phyloP scores from a whole-genome alignment of 2,329 filamentous ascomycete genomes.

The Zasmidium cellare region DNA sequence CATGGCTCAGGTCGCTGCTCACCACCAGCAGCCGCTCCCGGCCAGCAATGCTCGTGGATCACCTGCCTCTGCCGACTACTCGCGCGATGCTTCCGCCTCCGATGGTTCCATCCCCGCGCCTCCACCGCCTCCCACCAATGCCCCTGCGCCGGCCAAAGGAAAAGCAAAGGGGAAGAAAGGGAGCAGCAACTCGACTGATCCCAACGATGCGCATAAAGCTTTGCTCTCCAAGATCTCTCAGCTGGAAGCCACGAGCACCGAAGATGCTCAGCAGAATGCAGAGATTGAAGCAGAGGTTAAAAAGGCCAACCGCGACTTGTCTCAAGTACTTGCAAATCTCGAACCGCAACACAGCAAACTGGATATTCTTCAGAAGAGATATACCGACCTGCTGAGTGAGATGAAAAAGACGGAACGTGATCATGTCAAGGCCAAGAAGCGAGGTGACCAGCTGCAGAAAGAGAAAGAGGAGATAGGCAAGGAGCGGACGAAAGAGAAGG shows the following conservation, averaged over 20 bases:
- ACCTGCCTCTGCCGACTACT: conserved; percentile 32
- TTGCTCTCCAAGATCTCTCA: conserved; percentile 93
- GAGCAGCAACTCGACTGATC: conserved; percentile 70
- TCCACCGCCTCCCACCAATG: conserved; percentile 42
- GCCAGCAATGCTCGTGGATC: conserved; percentile 28
- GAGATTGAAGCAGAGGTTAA: conserved; percentile 97
- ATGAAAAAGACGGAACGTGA: conserved; percentile 96
- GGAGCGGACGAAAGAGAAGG: conserved; percentile 85
- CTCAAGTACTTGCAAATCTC: conserved; percentile 79
- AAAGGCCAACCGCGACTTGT: conserved; percentile 87
- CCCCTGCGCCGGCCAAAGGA: conserved; percentile 53
- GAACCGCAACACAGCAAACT: conserved; percentile 91
- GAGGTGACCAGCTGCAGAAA: conserved; percentile 90
- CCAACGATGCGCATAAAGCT: conserved; percentile 86
- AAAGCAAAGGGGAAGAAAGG: conserved; percentile 66
- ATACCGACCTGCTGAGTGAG: conserved; percentile 84
- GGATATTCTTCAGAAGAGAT: conserved; percentile 85
- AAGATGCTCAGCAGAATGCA: conserved; percentile 91
- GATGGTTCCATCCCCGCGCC: conserved; percentile 38
- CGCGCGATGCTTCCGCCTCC: conserved; percentile 30
- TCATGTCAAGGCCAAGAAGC: conserved; percentile 93
- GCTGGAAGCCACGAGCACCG: conserved; percentile 87
- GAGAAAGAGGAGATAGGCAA: conserved; percentile 88
- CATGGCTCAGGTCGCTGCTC: conserved; percentile 36
- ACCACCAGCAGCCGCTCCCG: conserved; percentile 28